Base-by-base conservation (phyloP, 345 rosid genomes). In the Nasturtium officinale region DNA sequence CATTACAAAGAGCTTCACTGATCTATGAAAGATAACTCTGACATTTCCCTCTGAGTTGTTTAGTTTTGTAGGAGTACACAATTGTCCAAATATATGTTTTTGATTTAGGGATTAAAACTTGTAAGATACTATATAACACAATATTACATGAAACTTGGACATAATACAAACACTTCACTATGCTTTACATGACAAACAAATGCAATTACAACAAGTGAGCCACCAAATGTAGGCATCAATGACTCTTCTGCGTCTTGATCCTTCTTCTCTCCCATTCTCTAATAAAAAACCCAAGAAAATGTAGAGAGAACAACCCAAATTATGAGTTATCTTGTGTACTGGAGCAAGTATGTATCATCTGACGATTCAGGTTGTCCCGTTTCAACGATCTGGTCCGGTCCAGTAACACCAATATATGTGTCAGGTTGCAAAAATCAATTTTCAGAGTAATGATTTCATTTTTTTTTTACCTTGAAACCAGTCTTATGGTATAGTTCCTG, bases 381-480 rank as follows among this genome's bases (percentile, higher is more conserved):
- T 78, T 83, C 90, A 50, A 93, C 87, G 15, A 89, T 81, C 97
- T 93, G 87, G 52, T 51, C 5, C 21, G 55, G 51, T 51, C 3
- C 26, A 58, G 35, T 40, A 71, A 51, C 35, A 58, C 67, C 67
- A 72, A 78, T 57, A 54, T 43, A 32, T 17, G 29, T 15, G 54
- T 33, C 20, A 57, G 33, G 16, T 47, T 2, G 16, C 17, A n/a
- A 7, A 2, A 57, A 78, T 50, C 35, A 5, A 18, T 11, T 32
- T 20, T n/a, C 59, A 9, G 52, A 42, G 73, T n/a, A 53, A 18
- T 67, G 57, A 48, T 67, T 20, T 20, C 43, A 64, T 25, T 21
- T 30, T 18, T n/a, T 46, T 18, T n/a, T 73, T 86, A 90, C 98
- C 97, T 90, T 56, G 59, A 93, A 93, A 37, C 90, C 92, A 54